Evolutionary conservation across 495 filamentous ascomycete genomes (phyloP).

Genomic region (Talaromyces adpressus): DNA sequence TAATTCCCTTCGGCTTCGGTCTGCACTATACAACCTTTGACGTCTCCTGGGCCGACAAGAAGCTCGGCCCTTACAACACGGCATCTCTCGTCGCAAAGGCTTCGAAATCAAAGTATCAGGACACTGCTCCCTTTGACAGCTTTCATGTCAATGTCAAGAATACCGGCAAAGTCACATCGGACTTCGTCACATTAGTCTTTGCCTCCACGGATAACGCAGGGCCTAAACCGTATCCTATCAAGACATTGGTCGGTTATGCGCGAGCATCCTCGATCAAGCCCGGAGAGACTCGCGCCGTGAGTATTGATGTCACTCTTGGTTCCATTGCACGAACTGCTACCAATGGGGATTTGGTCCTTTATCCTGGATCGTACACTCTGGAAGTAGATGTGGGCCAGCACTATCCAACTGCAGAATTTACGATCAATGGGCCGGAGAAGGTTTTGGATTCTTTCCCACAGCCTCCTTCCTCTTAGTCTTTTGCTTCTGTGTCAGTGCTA

Average conservation of each 20-base stretch:
- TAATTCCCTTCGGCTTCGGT: constrained; percentile 42
- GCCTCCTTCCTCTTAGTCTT: background rate
- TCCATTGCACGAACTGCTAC: constrained; percentile 45
- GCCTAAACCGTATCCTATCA: constrained; percentile 48
- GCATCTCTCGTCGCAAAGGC: constrained; percentile 19
- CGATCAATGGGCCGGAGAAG: background rate
- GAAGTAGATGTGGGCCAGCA: constrained; percentile 34
- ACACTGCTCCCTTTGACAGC: constrained; percentile 14
- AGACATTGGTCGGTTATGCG: constrained; percentile 46
- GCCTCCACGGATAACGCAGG: constrained; percentile 36
- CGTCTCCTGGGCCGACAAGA: constrained; percentile 18
- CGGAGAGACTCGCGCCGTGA: constrained; percentile 22
- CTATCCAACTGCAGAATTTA: background rate
- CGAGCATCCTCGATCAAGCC: constrained; percentile 35
- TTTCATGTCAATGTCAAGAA: constrained; percentile 34
- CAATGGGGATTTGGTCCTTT: constrained; percentile 47
- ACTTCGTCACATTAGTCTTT: constrained; percentile 49
- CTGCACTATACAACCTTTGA: constrained; percentile 38
- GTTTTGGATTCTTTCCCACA: constrained; percentile 3
- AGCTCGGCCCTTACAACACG: constrained; percentile 11
- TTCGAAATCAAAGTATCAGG: constrained; percentile 22
- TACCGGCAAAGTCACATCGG: constrained; percentile 40
- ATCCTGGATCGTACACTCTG: constrained; percentile 50
- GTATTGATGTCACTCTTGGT: constrained; percentile 43
- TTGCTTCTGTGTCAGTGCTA: too few relatives aligned